Evolutionary conservation across 2,329 filamentous ascomycete genomes (phyloP), one percentile per base, ranked within the genome.

Genomic region (Sclerotinia spermophila): DNA sequence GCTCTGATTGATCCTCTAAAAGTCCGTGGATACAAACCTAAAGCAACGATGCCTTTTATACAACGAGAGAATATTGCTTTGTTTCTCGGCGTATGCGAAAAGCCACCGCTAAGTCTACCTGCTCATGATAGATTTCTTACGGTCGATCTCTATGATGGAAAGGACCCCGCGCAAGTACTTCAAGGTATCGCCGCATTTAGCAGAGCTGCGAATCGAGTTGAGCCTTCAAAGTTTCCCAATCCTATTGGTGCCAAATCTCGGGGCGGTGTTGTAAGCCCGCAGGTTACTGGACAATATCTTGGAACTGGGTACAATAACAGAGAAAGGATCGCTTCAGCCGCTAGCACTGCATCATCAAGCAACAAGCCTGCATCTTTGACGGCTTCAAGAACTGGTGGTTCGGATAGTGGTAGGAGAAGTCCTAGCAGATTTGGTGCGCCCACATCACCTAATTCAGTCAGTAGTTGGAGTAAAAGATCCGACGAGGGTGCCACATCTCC

Each of bases 31-130:
- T 98, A 92, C 86, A 98, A 98, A 82, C 86, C 74, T 13, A 78
- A 91, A 79, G 97, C 94, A 1, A 83, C 89, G 55, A 98, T 98
- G 95, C 96, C 96, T 0, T 99, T 99, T 80, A 95, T 98, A 55
- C 96, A 99, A 82, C 98, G 98, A 94, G 96, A 99, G 81, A 99
- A 99, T 80, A 97, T 99, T 79, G 96, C 94, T 6, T 93, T 97
- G 79, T 99, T 97, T 82, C 88, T 99, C 68, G 89, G 88, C 78
- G 94, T 93, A 72, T 97, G 94, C 83, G 92, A 97, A 81, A 84
- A 87, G 66, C 88, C 92, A 38, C 96, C 96, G 0, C 84, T 99
- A 67, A 94, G 90, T 81, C 89, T 99, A 72, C 94, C 93, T 71
- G 90, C 94, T 60, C 96, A 99, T 83, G 96, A 99, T 81, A 90